A percentile compares a stretch with the other conserved stretches of the same genome.
Evolutionary conservation across 768 basidiomycete genomes (phyloP).

Genomic region (Suillus bovinus): DNA sequence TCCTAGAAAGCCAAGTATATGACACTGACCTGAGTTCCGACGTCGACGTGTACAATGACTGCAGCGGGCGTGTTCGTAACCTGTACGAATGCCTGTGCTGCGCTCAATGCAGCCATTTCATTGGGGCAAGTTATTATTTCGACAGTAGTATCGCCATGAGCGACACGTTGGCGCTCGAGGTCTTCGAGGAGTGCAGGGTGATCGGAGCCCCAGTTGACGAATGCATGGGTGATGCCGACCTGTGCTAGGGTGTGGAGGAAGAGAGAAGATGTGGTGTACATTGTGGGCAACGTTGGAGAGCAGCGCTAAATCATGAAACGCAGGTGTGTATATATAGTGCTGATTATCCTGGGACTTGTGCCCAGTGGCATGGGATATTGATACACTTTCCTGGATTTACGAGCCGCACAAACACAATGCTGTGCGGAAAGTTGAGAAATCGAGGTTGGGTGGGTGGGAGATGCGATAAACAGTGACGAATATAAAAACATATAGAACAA

Average conservation of each 20-base stretch:
- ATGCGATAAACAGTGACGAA: not conserved
- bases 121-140: constrained; percentile 69
- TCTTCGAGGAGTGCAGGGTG: constrained; percentile 74
- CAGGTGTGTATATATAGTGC: not conserved
- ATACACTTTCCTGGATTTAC: constrained; percentile 2
- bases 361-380: not conserved
- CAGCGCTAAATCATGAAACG: too few relatives aligned
- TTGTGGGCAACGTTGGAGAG: constrained; percentile 18
- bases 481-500: not conserved
- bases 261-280: constrained; percentile 61
- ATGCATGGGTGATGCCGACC: constrained; percentile 65
- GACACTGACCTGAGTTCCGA: constrained; percentile 58
- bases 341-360: not conserved
- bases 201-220: constrained; percentile 79
- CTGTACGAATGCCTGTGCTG: constrained; percentile 72
- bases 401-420: not conserved
- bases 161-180: constrained; percentile 52
- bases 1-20: not conserved
- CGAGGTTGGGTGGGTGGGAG: not conserved
- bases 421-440: not conserved
- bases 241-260: constrained; percentile 56
- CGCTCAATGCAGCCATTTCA: constrained; percentile 74
- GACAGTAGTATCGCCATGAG: constrained; percentile 38
- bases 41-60: constrained; percentile 75
- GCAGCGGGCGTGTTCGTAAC: constrained; percentile 66